Evolutionary conservation across 345 rosid species (phyloP), one percentile per base, ranked within the genome.

Genomic region (Rubroshorea leprosula): DNA sequence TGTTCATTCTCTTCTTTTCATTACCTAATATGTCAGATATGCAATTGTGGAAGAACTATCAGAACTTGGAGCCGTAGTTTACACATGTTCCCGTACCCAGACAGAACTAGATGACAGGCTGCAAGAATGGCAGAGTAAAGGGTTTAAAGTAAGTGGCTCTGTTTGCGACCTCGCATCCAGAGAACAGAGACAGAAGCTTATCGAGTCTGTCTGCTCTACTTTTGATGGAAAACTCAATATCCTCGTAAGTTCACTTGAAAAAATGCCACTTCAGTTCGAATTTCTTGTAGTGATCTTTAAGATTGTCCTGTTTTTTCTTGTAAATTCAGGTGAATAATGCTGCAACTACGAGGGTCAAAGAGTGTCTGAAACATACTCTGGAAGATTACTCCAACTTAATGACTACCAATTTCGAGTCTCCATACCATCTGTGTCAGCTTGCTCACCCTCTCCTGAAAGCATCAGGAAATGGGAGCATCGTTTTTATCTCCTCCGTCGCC

Each of bases 21-120:
- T n/a, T n/a, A n/a, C n/a, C n/a, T n/a, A n/a, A n/a, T n/a, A 31
- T 60, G 16, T 49, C 29, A 81, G 96, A 68, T 58, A 60, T 72
- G 95, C 86, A 5, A 54, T 74, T 14, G 90, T 89, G 41, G 92
- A 79, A 66, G 90, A 86, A 72, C 73, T 86, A 5, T 79, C 80
- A 7, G 81, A 69, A 39, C 69, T 86, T 19, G 95, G 97, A 18
- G 85, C 90, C 1, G 57, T 49, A 17, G 84, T 86, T n/a, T 82
- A 84, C 55, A 86, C 88, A 13, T 90, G 95, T 68, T 81, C 88
- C 2, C 57, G 86, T 58, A 70, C 64, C 39, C 83, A 84, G 70
- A 53, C 70, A 21, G 81, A 76, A 72, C 68, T 90, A 10, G 68
- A 74, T 6, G 68, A 78, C 50, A 78, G 84, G 50, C 22, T 86